Base-by-base conservation (phyloP, 2,329 filamentous ascomycete genomes). In the Botrytis porri region DNA sequence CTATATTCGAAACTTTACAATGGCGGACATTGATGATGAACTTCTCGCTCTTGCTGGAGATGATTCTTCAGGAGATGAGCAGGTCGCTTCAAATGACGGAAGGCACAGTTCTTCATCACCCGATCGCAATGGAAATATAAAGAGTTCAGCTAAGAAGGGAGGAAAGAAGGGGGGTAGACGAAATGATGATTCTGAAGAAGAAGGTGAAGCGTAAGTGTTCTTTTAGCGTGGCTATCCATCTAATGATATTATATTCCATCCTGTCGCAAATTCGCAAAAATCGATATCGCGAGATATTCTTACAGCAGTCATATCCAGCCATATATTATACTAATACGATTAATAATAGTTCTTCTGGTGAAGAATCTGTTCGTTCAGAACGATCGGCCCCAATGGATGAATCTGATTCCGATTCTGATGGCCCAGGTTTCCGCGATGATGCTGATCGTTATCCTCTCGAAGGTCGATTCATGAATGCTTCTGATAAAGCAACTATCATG, bases 11-110 rank as follows among this genome's bases (percentile, higher is more conserved):
- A 76, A 37, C 22, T 25, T 29, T 29, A 87, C 45, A 65, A 97
- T 97, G 94, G 92, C 93, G 73, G 93, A 95, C 81, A 88, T 98
- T 77, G 95, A 98, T 81, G 94, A 95, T 79, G 95, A 98, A 85
- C 90, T 98, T 77, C 91, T 98, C 76, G 95, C 93, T 80, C 90
- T 98, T 77, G 96, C 95, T 71, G 96, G 94, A 79, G 94, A 93
- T 77, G 92, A 89, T 75, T 85, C 86, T 74, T 87, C 85, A 70
- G 83, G 82, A 75, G 88, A 89, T 73, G 88, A 87, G 79, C 88
- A 88, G 84, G 80, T 79, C 61, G 77, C 73, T 64, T 76, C 76
- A 70, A 84, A 85, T 82, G 85, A 85, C 78, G 83, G 83, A 82
- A 84, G 88, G 79, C 84, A 86, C 77, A 86, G 83, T 54, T 87